Evolutionary conservation across 306 rosid genomes (phyloP), one percentile per base, ranked within the genome.

Genomic region (Acacia confusa): DNA sequence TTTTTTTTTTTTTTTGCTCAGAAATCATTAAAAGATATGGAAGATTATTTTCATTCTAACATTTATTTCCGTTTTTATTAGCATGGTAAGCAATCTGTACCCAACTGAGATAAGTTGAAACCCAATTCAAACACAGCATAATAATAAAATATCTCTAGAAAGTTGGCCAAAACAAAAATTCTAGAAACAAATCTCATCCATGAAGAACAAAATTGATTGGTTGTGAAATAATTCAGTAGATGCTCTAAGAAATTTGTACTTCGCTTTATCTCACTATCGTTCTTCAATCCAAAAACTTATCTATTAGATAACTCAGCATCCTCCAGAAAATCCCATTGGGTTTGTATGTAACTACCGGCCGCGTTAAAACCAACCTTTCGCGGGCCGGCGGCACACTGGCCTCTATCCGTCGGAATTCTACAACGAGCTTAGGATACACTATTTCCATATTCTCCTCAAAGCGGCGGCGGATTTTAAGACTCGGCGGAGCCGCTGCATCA

Each of bases 391-490:
- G 82, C 78, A 87, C 12, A 27, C 50, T 60, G 84, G 87, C 87
- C 30, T 85, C 85, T 0, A 9, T 3, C 55, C 19, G n/a, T 7
- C 4, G 45, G 44, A 91, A 87, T 24, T 14, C 81, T 4, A 4
- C 6, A 2, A 78, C 64, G 2, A 91, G 61, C 22, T 17, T 25
- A 41, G 81, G 82, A 43, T 82, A 87, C 76, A 86, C 1, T 34
- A 1, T 1, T 34, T 4, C 6, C 69, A 91, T 68, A 19, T 4
- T 0, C 44, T 0, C 19, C 68, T 24, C 71, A 44, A 89, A 88
- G n/a, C 7, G 9, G 44, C 0, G 4, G 6, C 88, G 75, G 41
- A 85, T 85, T 0, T 19, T 22, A 1, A 15, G 15, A 6, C 0
- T 38, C 0, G 73, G 13, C 13, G 52, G n/a, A 16, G 64, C 9